Conservation (phyloP, 169 alveolate species). For the Plasmodium blacklocki region DNA sequence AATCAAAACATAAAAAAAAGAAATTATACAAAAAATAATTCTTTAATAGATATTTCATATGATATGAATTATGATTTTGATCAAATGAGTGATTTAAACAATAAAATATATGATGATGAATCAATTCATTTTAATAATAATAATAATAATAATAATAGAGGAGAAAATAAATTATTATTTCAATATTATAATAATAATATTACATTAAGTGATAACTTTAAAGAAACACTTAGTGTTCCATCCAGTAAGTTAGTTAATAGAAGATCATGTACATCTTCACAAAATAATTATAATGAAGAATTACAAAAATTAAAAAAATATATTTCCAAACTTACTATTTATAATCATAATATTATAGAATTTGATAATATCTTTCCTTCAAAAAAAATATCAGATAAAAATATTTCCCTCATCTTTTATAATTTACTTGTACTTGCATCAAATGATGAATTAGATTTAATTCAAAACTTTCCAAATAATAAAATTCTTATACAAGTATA, state of each 20-base stretch:
- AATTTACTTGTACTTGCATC: constrained; percentile 66
- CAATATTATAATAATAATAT: constrained; percentile 4
- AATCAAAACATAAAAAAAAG: constrained; percentile 12
- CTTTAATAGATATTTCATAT: constrained; percentile 10
- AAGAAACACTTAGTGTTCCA: constrained; percentile 69
- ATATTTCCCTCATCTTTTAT: constrained; percentile 46
- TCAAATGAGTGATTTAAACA: constrained; percentile 23
- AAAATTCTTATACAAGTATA: constrained; percentile 49
- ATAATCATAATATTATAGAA: constrained; percentile 21
- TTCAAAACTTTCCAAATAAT: constrained; percentile 45
- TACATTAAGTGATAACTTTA: constrained; percentile 56
- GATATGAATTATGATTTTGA: constrained; percentile 51
- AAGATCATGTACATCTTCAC: constrained; percentile 56
- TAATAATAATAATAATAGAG: constrained; percentile 7
- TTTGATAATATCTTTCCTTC: constrained; percentile 52
- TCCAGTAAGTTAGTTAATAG: constrained; percentile 57
- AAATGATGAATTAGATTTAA: constrained; percentile 65
- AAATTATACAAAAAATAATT: background rate
- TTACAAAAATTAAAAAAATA: constrained; percentile 54
- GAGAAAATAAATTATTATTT: background rate
- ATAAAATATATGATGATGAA: constrained; percentile 10
- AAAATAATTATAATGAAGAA: constrained; percentile 56
- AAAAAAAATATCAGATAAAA: constrained; percentile 34
- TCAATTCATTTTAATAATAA: background rate
- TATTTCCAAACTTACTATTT: constrained; percentile 33